Evolutionary conservation across 768 basidiomycete species (phyloP), one percentile per base, ranked within the genome.

Genomic region (Ramaria rubella): DNA sequence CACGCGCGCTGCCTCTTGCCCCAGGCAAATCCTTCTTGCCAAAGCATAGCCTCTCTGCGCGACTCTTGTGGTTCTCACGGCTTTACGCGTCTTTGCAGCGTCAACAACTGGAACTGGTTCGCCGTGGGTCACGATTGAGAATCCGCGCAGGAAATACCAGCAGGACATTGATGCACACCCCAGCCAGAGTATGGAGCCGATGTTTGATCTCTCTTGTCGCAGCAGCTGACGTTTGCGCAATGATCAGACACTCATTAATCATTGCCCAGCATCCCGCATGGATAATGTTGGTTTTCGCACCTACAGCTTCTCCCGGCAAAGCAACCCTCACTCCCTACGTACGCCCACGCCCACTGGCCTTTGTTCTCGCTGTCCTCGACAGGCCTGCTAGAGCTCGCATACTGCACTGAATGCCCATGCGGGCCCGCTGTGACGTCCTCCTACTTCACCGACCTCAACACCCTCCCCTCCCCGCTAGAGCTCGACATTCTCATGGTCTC

Each of bases 331-430:
- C n/a, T 4, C 24, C 33, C 36, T 33, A 60, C 40, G 46, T 38
- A 14, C n/a, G n/a, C n/a, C n/a, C n/a, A n/a, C n/a, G n/a, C n/a
- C n/a, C n/a, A n/a, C n/a, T n/a, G n/a, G n/a, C n/a, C 38, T 27
- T 36, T 15, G n/a, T n/a, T n/a, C n/a, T n/a, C n/a, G n/a, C n/a
- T n/a, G n/a, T n/a, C n/a, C n/a, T n/a, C n/a, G 24, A 19, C 61
- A 92, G 90, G 86, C 23, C 72, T 89, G 12, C 76, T 93, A 52
- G 73, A 73, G n/a, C 91, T 89, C 65, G 88, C 83, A 1, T 93
- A 92, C 63, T 69, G 84, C 55, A 84, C 87, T 0, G 88, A 92
- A 68, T 86, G 82, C 64, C 85, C 88, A 58, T 93, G 90, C 68
- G 83, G 90, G 63, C 87, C 88, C 27, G 72, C 69, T 3, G 70